phyloP scores from a whole-genome alignment of 805 yeast species.

The Zygotorulaspora florentina region DNA sequence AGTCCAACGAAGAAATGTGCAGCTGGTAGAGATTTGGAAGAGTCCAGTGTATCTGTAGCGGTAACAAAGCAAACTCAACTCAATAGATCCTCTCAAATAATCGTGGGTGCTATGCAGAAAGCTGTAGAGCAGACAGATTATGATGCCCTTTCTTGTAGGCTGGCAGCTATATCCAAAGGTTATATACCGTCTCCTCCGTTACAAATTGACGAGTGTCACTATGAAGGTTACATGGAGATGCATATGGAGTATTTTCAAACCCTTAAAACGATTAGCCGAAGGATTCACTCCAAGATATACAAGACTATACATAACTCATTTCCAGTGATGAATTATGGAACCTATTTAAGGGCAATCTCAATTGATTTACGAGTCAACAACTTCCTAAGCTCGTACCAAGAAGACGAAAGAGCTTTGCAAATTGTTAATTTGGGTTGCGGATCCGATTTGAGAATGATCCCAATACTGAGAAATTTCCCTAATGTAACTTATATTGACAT shows the following conservation, averaged over 20 bases:
- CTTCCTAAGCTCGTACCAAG: constrained; percentile 34
- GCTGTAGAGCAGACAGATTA: constrained; percentile 48
- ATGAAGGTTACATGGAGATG: constrained; percentile 17
- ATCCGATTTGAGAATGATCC: constrained; percentile 54
- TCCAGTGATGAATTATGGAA: constrained; percentile 70
- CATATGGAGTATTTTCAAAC: constrained; percentile 23
- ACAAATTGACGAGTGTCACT: constrained; percentile 12
- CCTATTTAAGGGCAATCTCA: constrained; percentile 54
- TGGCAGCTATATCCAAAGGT: constrained; percentile 45
- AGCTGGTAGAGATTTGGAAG: too few relatives aligned
- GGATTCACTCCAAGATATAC: constrained; percentile 20
- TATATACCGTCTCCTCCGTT: constrained; percentile 43
- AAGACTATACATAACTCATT: constrained; percentile 36
- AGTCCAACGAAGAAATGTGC: too few relatives aligned
- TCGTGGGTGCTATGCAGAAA: constrained; percentile 19
- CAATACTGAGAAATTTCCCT: constrained; percentile 30
- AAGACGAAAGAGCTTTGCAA: constrained; percentile 37
- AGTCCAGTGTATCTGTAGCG: too few relatives aligned
- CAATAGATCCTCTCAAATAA: background rate
- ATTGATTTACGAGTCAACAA: constrained; percentile 45
- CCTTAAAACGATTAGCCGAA: constrained; percentile 19
- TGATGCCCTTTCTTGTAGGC: constrained; percentile 66
- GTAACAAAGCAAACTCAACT: background rate
- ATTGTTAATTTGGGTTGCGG: constrained; percentile 66
- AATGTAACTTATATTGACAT: constrained; percentile 43